Evolutionary conservation across 1,284 basidiomycete species (phyloP).

Genomic region (Rugosomyces carneus): DNA sequence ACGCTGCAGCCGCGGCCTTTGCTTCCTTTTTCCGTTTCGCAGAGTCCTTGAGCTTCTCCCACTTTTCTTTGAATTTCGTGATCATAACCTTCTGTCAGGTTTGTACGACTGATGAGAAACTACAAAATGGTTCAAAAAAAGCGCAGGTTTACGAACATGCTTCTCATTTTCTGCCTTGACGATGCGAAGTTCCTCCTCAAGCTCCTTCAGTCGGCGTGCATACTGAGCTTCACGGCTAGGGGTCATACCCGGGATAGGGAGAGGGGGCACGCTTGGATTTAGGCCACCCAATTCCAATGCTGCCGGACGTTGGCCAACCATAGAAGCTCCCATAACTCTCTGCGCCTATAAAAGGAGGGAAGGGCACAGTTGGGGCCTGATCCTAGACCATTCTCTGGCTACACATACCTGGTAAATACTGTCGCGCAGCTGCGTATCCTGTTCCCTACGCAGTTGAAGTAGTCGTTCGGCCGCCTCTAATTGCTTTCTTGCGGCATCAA

Average conservation of each 20-base stretch:
- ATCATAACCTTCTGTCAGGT: slow-evolving; percentile 70
- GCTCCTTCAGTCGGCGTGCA: slow-evolving; percentile 58
- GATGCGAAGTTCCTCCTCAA: slow-evolving; percentile 71
- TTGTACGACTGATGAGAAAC: slow-evolving; percentile 13
- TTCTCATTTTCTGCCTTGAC: slow-evolving; percentile 75
- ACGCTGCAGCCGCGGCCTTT: slow-evolving; percentile 52
- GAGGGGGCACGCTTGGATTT: slow-evolving; percentile 50
- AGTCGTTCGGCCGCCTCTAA: slow-evolving; percentile 54
- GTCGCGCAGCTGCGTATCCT: slow-evolving; percentile 70
- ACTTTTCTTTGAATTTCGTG: slow-evolving; percentile 76
- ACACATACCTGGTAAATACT: slow-evolving; percentile 60
- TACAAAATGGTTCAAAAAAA: neutral
- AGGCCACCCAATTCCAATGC: slow-evolving; percentile 45
- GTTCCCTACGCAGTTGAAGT: slow-evolving; percentile 64
- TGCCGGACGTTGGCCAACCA: slow-evolving; percentile 39
- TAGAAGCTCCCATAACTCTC: slow-evolving; percentile 65
- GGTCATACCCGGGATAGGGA: slow-evolving; percentile 46
- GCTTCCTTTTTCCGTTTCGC: slow-evolving; percentile 83
- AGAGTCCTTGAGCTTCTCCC: slow-evolving; percentile 84
- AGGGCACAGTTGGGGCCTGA: slow-evolving; percentile 30
- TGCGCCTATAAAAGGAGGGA: slow-evolving; percentile 53
- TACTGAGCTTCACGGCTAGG: slow-evolving; percentile 64
- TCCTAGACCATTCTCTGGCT: slow-evolving; percentile 44
- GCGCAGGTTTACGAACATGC: slow-evolving; percentile 42
- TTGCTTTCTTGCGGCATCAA: slow-evolving; percentile 49